A percentile compares a stretch with the other conserved stretches of the same genome.
These are phyloP conservation scores for Macrophomina phaseolina DNA, from an alignment of 2,329 filamentous ascomycete genomes.

Conservation along the genomic window DNA sequence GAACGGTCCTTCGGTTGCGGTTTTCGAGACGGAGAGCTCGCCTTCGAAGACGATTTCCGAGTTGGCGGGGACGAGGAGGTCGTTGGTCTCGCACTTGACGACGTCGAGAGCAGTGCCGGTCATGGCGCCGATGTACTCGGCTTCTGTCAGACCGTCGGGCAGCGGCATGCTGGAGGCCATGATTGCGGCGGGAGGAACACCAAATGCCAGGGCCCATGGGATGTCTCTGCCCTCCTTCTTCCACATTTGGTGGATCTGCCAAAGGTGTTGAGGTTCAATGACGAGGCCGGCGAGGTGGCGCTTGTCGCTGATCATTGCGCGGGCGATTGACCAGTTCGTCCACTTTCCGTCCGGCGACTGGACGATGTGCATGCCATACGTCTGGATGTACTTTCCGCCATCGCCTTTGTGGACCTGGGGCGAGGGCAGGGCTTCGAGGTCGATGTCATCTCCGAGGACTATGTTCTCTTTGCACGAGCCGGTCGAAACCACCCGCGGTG, in stretches of 20 bases:
- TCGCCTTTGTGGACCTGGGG: conserved; percentile 54
- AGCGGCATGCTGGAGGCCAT: conserved; percentile 47
- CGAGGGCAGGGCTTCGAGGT: conserved; percentile 44
- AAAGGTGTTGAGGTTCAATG: conserved; percentile 55
- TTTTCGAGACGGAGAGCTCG: conserved; percentile 52
- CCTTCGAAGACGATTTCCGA: conserved; percentile 60
- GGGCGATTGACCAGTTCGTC: conserved; percentile 56
- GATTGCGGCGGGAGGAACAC: conserved; percentile 57
- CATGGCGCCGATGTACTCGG: conserved; percentile 56
- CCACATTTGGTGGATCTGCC: conserved; percentile 56
- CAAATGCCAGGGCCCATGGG: conserved; percentile 56
- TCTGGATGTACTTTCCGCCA: conserved; percentile 59
- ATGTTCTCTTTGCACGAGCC: conserved; percentile 54
- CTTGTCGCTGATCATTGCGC: conserved; percentile 55
- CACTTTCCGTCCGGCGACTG: conserved; percentile 53
- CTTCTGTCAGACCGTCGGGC: conserved; percentile 57
- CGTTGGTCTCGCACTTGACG: conserved; percentile 60
- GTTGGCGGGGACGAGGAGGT: conserved; percentile 56
- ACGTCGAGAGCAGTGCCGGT: conserved; percentile 53
- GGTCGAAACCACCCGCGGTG: conserved; percentile 29
- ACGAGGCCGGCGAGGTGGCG: conserved; percentile 51
- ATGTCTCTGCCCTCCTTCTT: conserved; percentile 52
- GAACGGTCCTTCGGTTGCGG: conserved; percentile 55
- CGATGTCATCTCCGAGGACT: conserved; percentile 48
- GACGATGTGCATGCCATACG: conserved; percentile 57